Base-by-base conservation (phyloP, 2,329 filamentous ascomycete genomes). In the Venturia carpophila region DNA sequence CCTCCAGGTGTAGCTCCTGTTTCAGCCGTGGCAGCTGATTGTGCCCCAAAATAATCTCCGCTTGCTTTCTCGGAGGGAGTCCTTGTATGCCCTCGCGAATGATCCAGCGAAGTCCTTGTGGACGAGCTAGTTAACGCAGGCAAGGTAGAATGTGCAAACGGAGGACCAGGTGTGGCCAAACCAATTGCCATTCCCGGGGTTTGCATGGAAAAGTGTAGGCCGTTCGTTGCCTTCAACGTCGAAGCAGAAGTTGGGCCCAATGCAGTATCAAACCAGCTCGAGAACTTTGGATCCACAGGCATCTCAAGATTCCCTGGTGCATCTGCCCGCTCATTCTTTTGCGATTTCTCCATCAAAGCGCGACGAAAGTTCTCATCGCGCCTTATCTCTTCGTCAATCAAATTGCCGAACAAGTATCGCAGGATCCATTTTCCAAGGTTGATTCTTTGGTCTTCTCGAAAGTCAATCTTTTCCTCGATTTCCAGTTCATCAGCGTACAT, bases 371-470 rank as follows among this genome's bases (percentile, higher is more conserved):
- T 79, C 71, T 90, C 86, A 71, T 99, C 94, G 63, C 91, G 85
- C 68, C 84, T 87, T 69, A 96, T 89, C 74, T 97, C 91, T 74
- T 97, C 92, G 67, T 96, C 90, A 64, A 99, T 89, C 52, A 97
- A 80, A 65, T 89, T 89, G 11, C 88, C 87, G 77, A 99, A 99
- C 0, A 99, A 82, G 75, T 97, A 96, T 42, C 94, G 86, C 67
- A 99, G 79, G 58, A 97, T 86, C 94, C 94, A 99, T 80, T 96
- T 96, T 10, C 94, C 94, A 58, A 97, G 85, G 72, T 96, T 97
- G 75, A 97, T 90, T 78, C 94, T 86, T 77, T 97, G 93, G 71
- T 99, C 94, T 71, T 97, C 93, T 66, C 89, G 83, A 72, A 96
- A 96, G 15, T 92, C 88, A 21, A 89, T 80, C n/a, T 84, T 80